Evolutionary conservation across 495 filamentous ascomycete species (phyloP), one percentile per base, ranked within the genome.

Genomic region (Aspergillus wentii): DNA sequence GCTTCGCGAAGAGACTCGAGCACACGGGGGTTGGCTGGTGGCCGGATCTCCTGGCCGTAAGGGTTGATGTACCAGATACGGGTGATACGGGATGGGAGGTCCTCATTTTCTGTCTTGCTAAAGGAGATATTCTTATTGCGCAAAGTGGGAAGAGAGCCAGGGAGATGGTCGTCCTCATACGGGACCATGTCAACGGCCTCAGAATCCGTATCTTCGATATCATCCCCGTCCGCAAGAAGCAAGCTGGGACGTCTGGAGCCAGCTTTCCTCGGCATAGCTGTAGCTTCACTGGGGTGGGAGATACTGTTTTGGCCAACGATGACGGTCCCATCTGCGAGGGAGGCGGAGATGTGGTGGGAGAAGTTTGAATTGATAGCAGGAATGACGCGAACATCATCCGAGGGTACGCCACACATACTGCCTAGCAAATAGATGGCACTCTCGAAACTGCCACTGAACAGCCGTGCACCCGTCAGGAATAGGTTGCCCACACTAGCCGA

Each of bases 1-100:
- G 85, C 75, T 20, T 59, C 56, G 10, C 66, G 55, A 0, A 96
- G 53, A 17, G 83, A 78, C 7, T 74, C 69, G 2, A 95, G 46
- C 0, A 91, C 88, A 17, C 85, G 80, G 0, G 86, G 82, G 52
- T 94, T 96, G 1, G 86, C 82, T 0, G 76, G 62, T 0, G 86
- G 85, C 17, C 80, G 74, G 55, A 97, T 95, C 61, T 95, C 89
- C 49, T 82, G 77, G 17, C 91, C 91, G 64, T 95, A 97, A 1
- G 88, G 88, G 59, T 95, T 96, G 62, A 97, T 96, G 65, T 96
- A 97, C 88, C 86, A 96, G 45, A 97, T 74, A 5, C 91, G 73
- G 47, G 76, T 65, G 46, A 97, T 95, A 25, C 83, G 76, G 5
- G 82, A 74, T 0, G 84, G 74, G 6, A 96, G 72, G 37, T 88